Evolutionary conservation across 2,329 filamentous ascomycete genomes (phyloP).

Genomic region (Aureobasidium sp.): DNA sequence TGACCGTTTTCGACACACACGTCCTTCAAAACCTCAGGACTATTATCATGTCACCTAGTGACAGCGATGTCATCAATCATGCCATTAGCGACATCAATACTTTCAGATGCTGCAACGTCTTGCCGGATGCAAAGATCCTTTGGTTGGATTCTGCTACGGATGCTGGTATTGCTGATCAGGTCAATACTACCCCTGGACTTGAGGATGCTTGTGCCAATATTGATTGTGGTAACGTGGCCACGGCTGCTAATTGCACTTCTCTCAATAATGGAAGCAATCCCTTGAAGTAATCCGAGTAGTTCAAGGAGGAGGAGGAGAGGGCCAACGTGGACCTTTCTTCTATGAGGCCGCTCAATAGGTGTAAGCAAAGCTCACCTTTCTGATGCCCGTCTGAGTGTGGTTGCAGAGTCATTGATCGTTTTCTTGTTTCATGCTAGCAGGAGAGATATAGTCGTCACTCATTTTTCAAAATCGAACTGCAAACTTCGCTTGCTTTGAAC

Average conservation of each 20-base stretch:
- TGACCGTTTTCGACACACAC: constrained; percentile 13
- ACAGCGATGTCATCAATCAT: not conserved
- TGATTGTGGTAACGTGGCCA: not conserved
- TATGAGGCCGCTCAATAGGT: not conserved
- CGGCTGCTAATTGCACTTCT: constrained; percentile 5
- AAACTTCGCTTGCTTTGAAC: not conserved
- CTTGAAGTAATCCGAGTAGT: not conserved
- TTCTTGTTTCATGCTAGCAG: not conserved
- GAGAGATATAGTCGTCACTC: not conserved
- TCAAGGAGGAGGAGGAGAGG: not conserved
- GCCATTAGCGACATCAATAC: constrained; percentile 16
- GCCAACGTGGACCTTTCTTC: not conserved
- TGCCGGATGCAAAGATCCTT: constrained; percentile 15
- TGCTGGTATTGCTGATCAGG: not conserved
- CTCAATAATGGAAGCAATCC: constrained; percentile 1
- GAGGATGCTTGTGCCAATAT: constrained; percentile 10
- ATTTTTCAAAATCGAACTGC: not conserved
- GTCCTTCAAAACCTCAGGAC: constrained; percentile 15
- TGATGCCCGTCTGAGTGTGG: not conserved
- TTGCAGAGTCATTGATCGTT: not conserved
- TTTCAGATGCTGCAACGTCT: constrained; percentile 18
- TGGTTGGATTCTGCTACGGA: constrained; percentile 11
- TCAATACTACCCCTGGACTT: not conserved
- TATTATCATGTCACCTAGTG: constrained; percentile 11
- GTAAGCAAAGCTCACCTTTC: not conserved